Percentiles rank a stretch among this genome's conserved stretches.
Evolutionary conservation across 768 basidiomycete genomes (phyloP).

Genomic region (Panellus pusillus): DNA sequence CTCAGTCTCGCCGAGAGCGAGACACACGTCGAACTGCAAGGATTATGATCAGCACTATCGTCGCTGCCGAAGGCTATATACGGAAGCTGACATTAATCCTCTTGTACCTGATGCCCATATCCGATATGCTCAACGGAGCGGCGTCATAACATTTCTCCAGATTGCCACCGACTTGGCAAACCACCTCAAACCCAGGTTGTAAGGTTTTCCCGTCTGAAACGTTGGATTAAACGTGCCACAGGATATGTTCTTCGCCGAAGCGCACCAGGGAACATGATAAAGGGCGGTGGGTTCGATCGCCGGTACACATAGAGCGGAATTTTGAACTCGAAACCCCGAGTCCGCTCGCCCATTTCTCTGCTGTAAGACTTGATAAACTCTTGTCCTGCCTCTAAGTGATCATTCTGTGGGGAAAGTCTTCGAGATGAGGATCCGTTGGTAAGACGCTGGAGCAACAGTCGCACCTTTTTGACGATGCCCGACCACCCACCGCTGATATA

Average conservation of each 20-base stretch:
- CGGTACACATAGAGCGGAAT: slow-evolving; percentile 17
- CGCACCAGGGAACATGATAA: slow-evolving; percentile 16
- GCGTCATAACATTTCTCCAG: slow-evolving; percentile 7
- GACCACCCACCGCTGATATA: slow-evolving; percentile 22
- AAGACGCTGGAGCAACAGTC: too few species aligned
- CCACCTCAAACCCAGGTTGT: slow-evolving; percentile 18
- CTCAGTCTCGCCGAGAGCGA: slow-evolving; percentile 22
- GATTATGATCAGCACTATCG: too few species aligned
- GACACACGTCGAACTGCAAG: slow-evolving; percentile 20
- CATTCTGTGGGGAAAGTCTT: slow-evolving; percentile 4
- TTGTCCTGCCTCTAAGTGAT: slow-evolving; percentile 3
- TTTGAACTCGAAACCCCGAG: not conserved
- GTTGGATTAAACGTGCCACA: not conserved
- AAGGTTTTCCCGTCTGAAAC: slow-evolving; percentile 10
- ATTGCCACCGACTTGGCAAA: slow-evolving; percentile 17
- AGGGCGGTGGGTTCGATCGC: slow-evolving; percentile 7
- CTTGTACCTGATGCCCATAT: not conserved
- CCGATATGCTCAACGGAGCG: not conserved
- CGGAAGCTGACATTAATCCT: not conserved
- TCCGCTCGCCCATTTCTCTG: not conserved
- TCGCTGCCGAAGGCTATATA: too few species aligned
- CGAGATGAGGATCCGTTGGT: too few species aligned
- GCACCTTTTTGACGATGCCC: slow-evolving; percentile 27
- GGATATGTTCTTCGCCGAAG: not conserved
- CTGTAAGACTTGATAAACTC: not conserved